Base-by-base conservation (phyloP, 2,329 filamentous ascomycete species). In the Nigrospora sphaerica region DNA sequence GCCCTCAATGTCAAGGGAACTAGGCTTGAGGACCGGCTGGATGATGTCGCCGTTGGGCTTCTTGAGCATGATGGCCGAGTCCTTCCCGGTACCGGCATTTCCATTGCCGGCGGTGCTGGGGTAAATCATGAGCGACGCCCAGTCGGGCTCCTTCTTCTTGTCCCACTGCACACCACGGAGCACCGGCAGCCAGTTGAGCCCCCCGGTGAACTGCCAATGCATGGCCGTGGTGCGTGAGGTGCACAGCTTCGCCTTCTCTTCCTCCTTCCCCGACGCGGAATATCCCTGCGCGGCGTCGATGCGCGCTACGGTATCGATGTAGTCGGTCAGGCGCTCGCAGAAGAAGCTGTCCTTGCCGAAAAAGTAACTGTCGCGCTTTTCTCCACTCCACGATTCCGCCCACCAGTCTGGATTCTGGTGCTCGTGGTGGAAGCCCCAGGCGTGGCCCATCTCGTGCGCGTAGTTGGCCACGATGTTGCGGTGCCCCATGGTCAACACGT, bases 391-490 rank as follows among this genome's bases (percentile, higher is more conserved):
- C 5, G n/a, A 4, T 2, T 6, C 23, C 4, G 18, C 16, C 58
- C 58, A 61, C 41, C 48, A 60, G 32, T 44, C 23, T 12, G 51
- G 53, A 46, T 57, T 58, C 46, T 60, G 58, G 46, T 61, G 58
- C 45, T 59, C 58, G 46, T 60, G 58, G 39, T 40, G 42, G 6
- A 60, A 51, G 17, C 58, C 58, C 56, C 57, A 58, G 36, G 50
- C 53, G 42, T 61, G 57, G 41, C 58, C 58, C 3, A 62, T 16
- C 52, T 61, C 58, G 48, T 62, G 58, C 11, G 58, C 57, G 33
- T 51, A 19, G 48, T 55, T 60, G 35, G 49, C 49, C 12, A 51
- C 41, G 19, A 40, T 12, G 37, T 54, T 39, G 19, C 17, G 39
- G 12, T 40, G 39, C 12, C 39, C 39, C 18, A 40, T 31, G 6